These are phyloP conservation scores for Scutellaria minor DNA, from an alignment of 257 asterid genomes.

Conservation along the genomic window DNA sequence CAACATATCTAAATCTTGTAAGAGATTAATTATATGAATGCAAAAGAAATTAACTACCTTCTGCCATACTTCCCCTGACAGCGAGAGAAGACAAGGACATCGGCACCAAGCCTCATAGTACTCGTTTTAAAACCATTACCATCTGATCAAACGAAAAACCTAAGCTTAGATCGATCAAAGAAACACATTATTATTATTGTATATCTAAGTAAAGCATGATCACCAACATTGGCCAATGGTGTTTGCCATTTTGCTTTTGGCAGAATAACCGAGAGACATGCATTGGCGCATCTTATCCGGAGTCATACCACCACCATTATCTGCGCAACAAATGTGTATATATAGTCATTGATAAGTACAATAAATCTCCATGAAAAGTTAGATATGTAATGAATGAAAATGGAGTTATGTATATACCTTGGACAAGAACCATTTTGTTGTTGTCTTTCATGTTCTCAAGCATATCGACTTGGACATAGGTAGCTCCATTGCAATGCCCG, in stretches of 20 bases:
- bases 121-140: slow-evolving; percentile 94
- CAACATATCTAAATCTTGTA: not conserved
- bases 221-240: slow-evolving; percentile 86
- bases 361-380: not conserved
- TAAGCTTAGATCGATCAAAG: not conserved
- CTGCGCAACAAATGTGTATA: slow-evolving; percentile 38
- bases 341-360: not conserved
- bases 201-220: slow-evolving; percentile 4
- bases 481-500: slow-evolving; percentile 75
- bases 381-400: too few relatives aligned
- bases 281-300: slow-evolving; percentile 79
- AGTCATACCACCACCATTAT: slow-evolving; percentile 89
- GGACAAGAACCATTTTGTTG: slow-evolving; percentile 61
- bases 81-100: slow-evolving; percentile 81
- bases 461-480: slow-evolving; percentile 65
- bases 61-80: slow-evolving; percentile 52
- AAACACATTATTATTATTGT: not conserved
- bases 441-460: slow-evolving; percentile 51
- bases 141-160: slow-evolving; percentile 45
- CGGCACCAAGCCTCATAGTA: slow-evolving; percentile 93
- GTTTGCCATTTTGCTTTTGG: slow-evolving; percentile 65
- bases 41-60: slow-evolving; percentile 41
- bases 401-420: slow-evolving; percentile 48
- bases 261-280: slow-evolving; percentile 89
- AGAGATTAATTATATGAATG: not conserved